phyloP scores from a whole-genome alignment of 2,329 filamentous ascomycete genomes.

The Byssochlamys sp. region DNA sequence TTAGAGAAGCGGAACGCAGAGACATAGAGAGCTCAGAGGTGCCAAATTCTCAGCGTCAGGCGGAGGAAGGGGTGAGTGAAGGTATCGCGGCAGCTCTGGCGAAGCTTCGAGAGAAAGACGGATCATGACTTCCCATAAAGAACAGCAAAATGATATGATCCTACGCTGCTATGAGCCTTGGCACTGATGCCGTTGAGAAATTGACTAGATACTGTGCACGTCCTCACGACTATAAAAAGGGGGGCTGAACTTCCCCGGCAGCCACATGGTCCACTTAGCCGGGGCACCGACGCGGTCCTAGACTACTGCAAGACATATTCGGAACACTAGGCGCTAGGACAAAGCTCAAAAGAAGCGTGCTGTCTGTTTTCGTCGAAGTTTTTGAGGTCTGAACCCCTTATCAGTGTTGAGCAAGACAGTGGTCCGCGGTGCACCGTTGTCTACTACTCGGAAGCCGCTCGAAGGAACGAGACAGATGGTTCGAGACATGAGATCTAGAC shows the following conservation, averaged over 20 bases:
- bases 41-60: conserved; percentile 16
- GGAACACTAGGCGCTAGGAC: no score
- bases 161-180: background rate
- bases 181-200: no score
- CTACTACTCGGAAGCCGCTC: background rate
- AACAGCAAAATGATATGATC: background rate
- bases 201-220: no score
- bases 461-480: background rate
- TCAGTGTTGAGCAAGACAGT: background rate
- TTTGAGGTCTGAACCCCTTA: background rate
- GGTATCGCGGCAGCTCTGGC: conserved; percentile 51
- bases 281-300: no score
- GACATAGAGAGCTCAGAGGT: conserved; percentile 2
- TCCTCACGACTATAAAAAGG: no score
- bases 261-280: no score
- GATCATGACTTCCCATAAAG: background rate
- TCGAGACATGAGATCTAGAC: background rate
- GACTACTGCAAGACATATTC: no score
- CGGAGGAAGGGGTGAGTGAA: conserved; percentile 43
- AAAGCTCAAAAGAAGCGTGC: no score
- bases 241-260: no score
- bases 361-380: no score
- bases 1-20: conserved; percentile 13
- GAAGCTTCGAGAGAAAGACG: conserved; percentile 39
- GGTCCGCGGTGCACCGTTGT: background rate